These are phyloP conservation scores for Endocalyx cinctus DNA, from an alignment of 2,329 filamentous ascomycete genomes.

Conservation along the genomic window DNA sequence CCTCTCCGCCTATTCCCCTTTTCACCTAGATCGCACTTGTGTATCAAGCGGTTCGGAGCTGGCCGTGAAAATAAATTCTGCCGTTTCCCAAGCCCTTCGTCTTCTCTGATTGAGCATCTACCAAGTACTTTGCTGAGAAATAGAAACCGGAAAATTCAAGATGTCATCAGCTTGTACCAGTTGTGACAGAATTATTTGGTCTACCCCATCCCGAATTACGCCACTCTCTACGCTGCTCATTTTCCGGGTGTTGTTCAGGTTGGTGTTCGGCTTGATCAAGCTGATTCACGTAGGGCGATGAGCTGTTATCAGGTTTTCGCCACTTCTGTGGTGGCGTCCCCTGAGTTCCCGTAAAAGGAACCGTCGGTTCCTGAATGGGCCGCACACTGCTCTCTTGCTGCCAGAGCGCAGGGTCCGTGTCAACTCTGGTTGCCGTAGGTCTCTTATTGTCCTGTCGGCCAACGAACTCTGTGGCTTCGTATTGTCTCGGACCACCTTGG, in stretches of 20 bases:
- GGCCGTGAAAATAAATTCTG: no score
- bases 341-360: conserved; percentile 35
- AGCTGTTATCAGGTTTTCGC: conserved; percentile 40
- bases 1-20: no score
- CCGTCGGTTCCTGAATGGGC: conserved; percentile 61
- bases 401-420: conserved; percentile 82
- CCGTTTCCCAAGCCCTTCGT: no score
- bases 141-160: conserved; percentile 18
- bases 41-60: no score
- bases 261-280: conserved; percentile 41
- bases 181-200: conserved; percentile 45
- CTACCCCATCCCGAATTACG: conserved; percentile 53
- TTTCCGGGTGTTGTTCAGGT: conserved; percentile 34
- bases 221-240: conserved; percentile 49
- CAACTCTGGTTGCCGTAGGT: conserved; percentile 60
- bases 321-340: conserved; percentile 47
- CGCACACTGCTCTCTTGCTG: conserved; percentile 81
- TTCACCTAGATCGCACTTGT: no score
- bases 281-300: conserved; percentile 41
- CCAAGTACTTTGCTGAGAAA: no score
- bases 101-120: no score
- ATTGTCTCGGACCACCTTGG: conserved; percentile 49
- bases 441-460: conserved; percentile 55
- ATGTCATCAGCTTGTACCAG: conserved; percentile 34
- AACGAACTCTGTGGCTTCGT: conserved; percentile 55